Evolutionary conservation across 192 early-diverging fungal species (phyloP).

Genomic region (Diversispora eburnea): DNA sequence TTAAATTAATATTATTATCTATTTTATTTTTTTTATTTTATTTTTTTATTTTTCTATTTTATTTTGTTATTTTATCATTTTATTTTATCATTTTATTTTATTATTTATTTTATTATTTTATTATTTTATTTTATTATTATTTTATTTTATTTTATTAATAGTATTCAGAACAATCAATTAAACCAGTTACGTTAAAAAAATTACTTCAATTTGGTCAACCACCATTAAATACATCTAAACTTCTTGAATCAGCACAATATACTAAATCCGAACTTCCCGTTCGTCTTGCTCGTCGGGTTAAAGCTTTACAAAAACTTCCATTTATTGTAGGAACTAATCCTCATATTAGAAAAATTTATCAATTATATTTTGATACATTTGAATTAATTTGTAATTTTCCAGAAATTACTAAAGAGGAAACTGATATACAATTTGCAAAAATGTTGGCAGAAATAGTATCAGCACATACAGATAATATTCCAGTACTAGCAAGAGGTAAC

Average conservation of each 20-base stretch:
- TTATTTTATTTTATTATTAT: no score
- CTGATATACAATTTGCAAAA: conserved; percentile 65
- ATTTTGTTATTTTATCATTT: no score
- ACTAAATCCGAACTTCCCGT: conserved; percentile 81
- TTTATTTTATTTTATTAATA: conserved; percentile 8
- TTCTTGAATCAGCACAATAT: conserved; percentile 60
- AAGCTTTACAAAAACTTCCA: conserved; percentile 82
- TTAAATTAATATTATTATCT: no score
- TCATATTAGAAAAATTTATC: conserved; percentile 78
- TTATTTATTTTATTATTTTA: no score
- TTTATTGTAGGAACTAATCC: conserved; percentile 98
- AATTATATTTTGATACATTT: conserved; percentile 73
- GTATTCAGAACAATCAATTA: conserved; percentile 58
- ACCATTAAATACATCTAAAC: conserved; percentile 47
- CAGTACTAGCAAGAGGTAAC: conserved; percentile 79
- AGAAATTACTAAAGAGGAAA: conserved; percentile 49
- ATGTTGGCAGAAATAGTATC: conserved; percentile 70
- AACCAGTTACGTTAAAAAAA: conserved; percentile 72
- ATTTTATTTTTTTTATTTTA: no score
- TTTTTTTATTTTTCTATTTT: no score
- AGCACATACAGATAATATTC: conserved; percentile 82
- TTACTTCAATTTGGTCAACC: conserved; percentile 72
- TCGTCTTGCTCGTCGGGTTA: conserved; percentile 82
- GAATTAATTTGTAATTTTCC: conserved; percentile 59
- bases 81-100: no score